Conservation (phyloP, 2,329 filamentous ascomycete genomes). For the Ophiostoma perfectum region DNA sequence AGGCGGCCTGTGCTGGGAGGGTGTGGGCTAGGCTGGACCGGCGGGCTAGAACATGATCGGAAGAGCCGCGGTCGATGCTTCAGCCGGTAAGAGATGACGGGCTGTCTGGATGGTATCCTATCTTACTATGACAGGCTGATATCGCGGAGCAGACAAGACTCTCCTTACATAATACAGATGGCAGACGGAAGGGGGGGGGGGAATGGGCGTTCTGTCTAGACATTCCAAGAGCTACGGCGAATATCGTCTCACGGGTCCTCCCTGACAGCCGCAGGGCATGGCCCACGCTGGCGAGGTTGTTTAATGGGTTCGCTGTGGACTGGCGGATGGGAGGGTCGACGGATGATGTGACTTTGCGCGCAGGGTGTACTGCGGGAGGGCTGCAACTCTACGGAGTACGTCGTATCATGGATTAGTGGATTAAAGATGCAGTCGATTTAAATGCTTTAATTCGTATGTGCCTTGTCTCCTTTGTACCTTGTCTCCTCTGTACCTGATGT, state of each 20-base stretch:
- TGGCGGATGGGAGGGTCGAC: no score
- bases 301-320: no score
- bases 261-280: constrained; percentile 6
- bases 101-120: no score
- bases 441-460: not conserved
- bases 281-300: not conserved
- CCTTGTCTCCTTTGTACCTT: not conserved
- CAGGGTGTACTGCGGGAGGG: not conserved
- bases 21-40: not conserved
- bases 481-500: not conserved
- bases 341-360: not conserved
- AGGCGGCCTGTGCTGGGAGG: no score
- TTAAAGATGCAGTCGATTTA: not conserved
- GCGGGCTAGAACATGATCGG: not conserved
- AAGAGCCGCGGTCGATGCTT: not conserved
- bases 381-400: not conserved
- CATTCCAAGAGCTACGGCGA: not conserved
- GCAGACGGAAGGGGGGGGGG: no score
- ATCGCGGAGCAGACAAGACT: no score
- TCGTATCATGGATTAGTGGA: not conserved
- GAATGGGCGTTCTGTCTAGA: no score
- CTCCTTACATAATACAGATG: no score
- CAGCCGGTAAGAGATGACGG: not conserved
- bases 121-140: no score
- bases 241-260: constrained; percentile 7